Base-by-base conservation (phyloP, 306 rosid genomes). In the Quercus glauca region DNA sequence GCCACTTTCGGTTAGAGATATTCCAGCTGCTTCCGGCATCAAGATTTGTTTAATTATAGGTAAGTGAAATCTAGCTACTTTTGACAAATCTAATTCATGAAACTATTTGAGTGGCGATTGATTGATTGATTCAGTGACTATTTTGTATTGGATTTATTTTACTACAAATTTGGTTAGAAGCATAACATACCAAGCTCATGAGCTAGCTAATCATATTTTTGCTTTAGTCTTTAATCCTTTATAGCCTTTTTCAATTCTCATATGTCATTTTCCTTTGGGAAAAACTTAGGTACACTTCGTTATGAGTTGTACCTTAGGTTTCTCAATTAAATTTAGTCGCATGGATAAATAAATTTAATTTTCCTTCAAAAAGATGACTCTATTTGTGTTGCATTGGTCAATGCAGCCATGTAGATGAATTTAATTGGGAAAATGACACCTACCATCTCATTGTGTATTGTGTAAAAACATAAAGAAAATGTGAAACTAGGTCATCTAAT, bases 11-110 rank as follows among this genome's bases (percentile, higher is more conserved):
- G 90, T 92, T 0, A 90, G 76, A 84, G 94, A 92, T 71, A 88
- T 95, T 25, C 99, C 99, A 17, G 87, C 98, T 3, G 92, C 99
- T 76, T 88, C 99, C 7, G 99, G 92, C 76, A 74, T 91, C 92
- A 95, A 95, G 85, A 91, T 95, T 76, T 71, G 86, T 89, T 83
- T 80, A 76, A 95, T 95, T 61, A 52, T 93, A 76, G 97, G 99
- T 92, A 79, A 52, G 69, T 80, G 55, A 63, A 55, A 1, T 79
- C 79, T 70, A 29, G 13, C 17, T 55, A 14, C 78, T 53, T 71
- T 52, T n/a, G 1, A 51, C 33, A 12, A 35, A 25, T 60, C 53
- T 49, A 49, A 49, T 49, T 49, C n/a, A 51, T 76, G 69, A 29
- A 17, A 65, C 23, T 31, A 65, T 65, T 3, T 49, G 53, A 67